Evolutionary conservation across 2,329 filamentous ascomycete species (phyloP).

Genomic region (Chrysosporium keratinophilum): DNA sequence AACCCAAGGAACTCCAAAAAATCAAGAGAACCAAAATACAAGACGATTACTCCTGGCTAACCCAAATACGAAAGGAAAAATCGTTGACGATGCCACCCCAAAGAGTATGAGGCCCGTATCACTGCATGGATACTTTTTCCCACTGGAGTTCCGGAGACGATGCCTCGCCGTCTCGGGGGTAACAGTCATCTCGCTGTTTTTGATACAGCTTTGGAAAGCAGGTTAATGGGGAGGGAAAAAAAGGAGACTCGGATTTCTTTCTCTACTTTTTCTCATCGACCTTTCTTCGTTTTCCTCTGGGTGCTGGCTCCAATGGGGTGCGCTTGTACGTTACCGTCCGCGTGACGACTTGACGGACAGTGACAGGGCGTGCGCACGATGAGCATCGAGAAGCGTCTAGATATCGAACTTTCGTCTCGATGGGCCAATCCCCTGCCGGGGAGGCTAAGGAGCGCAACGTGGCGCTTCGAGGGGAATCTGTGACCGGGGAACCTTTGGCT

Average conservation of each 20-base stretch:
- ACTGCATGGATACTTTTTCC: no score
- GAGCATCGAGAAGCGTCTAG: slow-evolving; percentile 52
- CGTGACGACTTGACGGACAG: slow-evolving; percentile 84
- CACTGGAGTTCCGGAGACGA: no score
- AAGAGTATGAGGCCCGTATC: no score
- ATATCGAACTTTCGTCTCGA: slow-evolving; percentile 56
- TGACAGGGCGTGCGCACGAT: slow-evolving; percentile 47
- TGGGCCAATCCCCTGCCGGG: slow-evolving; percentile 64
- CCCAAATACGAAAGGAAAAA: neutral
- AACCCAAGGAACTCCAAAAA: neutral
- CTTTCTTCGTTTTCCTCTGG: slow-evolving; percentile 86
- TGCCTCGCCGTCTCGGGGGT: no score
- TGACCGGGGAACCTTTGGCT: slow-evolving; percentile 54
- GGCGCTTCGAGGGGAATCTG: slow-evolving; percentile 60
- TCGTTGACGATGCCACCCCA: neutral
- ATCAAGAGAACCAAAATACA: neutral
- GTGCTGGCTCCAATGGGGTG: slow-evolving; percentile 68
- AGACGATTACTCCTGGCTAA: slow-evolving; percentile 6
- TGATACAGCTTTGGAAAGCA: neutral
- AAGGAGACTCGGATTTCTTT: neutral
- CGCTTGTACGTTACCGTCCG: slow-evolving; percentile 71
- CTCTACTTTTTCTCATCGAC: slow-evolving; percentile 24
- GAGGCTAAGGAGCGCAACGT: slow-evolving; percentile 64
- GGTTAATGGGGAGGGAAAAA: neutral
- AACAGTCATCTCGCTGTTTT: neutral